Evolutionary conservation across 2,329 filamentous ascomycete species (phyloP), one percentile per base, ranked within the genome.

Genomic region (Rhynchosporium graminicola): DNA sequence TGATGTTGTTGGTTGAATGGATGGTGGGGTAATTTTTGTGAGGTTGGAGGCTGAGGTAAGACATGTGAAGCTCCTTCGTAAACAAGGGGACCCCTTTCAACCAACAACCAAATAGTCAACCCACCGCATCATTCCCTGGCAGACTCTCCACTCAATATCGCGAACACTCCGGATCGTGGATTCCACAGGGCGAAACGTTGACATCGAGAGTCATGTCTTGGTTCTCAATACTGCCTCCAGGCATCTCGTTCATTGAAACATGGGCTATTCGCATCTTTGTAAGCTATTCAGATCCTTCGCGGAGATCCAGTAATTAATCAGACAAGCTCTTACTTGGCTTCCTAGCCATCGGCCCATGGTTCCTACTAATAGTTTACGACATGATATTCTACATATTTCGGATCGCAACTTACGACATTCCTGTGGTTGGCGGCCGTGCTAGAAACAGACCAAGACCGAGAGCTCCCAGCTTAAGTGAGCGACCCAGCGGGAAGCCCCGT

Each of bases 201-300:
- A 43, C 29, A 47, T 20, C 4, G 10, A 2, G 40, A 57, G 60
- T 38, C 52, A 89, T 89, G 87, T 82, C 82, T 50, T 82, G 84
- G 79, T 85, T 86, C 67, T 89, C 87, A 2, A 82, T 90, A 63
- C 80, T 90, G 40, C 87, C 87, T 1, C 77, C 80, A 20, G 77
- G 81, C 61, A 77, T 88, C 59, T 80, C 78, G 47, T 77, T 78
- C 45, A 73, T 88, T 58, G 87, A 90, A 73, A 82, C 79, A 57
- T 89, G 85, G 85, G 77, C 85, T 62, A 82, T 82, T 51, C 80
- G 84, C 9, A 71, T 85, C 50, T 89, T 88, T 73, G 87, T 89
- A 79, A 71, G 83, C 74, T 55, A 40, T 57, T 55, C 33, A 29
- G 5, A 47, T 13, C 10, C n/a, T 20, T n/a, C 20, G 3, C 13